Evolutionary conservation across 345 rosid species (phyloP), one percentile per base, ranked within the genome.

Genomic region (Brassica nigra): DNA sequence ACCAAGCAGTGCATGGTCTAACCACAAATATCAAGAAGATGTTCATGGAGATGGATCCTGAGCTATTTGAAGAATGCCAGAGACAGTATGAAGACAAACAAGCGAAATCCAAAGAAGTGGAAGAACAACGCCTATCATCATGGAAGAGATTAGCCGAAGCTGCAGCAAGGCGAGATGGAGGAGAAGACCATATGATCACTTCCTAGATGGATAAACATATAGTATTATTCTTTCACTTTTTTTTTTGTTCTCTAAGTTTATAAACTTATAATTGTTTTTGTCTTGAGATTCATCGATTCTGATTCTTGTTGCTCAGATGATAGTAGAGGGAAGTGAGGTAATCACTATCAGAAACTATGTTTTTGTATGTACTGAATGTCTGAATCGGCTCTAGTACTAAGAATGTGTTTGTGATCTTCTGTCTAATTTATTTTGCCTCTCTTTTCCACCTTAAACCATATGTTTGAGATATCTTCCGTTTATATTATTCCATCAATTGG

Each of bases 61-160:
- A 89, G 71, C 89, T 90, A 29, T 91, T 87, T 63, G 94, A 90
- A 79, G 94, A 92, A 78, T 89, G 94, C 72, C 78, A 82, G 81
- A 83, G 77, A 54, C 87, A 86, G 75, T 90, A 81, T 71, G 89
- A 86, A 77, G 94, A 90, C 80, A 90, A 87, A 67, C 81, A 77
- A 77, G 78, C 71, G 0, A 81, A 15, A 73, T 66, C 78, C 20
- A 81, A 67, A 28, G 87, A 89, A 84, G 89, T 82, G 0, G 85
- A 68, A 59, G 91, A 88, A 74, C 83, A 81, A 57, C 90, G 90
- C 0, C 90, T 85, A 81, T 84, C 78, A 52, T 87, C 76, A 20
- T 92, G 97, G 97, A 89, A 86, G 73, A 89, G 88, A 54, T 82
- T 92, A 77, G 91, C 92, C 55, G 89, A 89, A 64, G 87, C 86